Conservation (phyloP, 2,329 filamentous ascomycete genomes). For the Exserohilum turcica region DNA sequence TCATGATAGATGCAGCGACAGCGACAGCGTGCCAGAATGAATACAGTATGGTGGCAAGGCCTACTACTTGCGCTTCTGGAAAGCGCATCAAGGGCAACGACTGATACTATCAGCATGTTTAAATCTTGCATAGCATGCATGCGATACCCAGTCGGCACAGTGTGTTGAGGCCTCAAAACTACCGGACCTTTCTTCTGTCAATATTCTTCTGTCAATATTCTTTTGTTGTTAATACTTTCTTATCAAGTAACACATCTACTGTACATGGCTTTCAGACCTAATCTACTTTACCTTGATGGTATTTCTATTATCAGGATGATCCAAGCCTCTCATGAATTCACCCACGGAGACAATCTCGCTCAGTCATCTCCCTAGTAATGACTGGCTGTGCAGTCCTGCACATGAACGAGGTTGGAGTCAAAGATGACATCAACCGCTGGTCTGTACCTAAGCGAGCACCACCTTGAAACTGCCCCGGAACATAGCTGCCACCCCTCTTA, state of each 20-base stretch:
- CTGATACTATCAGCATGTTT: slow-evolving; percentile 52
- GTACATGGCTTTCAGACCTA: too few species aligned
- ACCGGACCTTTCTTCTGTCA: too few species aligned
- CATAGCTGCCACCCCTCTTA: neutral
- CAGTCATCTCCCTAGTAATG: too few species aligned
- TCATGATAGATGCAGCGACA: neutral
- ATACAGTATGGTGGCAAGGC: slow-evolving; percentile 50
- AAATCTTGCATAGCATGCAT: neutral
- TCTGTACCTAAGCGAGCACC: neutral
- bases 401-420: neutral
- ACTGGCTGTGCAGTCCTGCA: neutral
- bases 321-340: too few species aligned
- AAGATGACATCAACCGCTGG: neutral
- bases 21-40: slow-evolving; percentile 19
- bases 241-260: neutral
- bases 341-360: too few species aligned
- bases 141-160: neutral
- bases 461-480: slow-evolving; percentile 1
- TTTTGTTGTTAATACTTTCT: neutral
- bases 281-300: neutral
- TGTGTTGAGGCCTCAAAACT: neutral
- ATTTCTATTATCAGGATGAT: neutral
- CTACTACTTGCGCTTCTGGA: slow-evolving; percentile 46
- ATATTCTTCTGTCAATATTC: slow-evolving; percentile 1
- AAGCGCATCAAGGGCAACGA: slow-evolving; percentile 46